Percentiles rank a stretch among this genome's conserved stretches.
Evolutionary conservation across 345 rosid species (phyloP).

Genomic region (Gynandropsis gynandra): DNA sequence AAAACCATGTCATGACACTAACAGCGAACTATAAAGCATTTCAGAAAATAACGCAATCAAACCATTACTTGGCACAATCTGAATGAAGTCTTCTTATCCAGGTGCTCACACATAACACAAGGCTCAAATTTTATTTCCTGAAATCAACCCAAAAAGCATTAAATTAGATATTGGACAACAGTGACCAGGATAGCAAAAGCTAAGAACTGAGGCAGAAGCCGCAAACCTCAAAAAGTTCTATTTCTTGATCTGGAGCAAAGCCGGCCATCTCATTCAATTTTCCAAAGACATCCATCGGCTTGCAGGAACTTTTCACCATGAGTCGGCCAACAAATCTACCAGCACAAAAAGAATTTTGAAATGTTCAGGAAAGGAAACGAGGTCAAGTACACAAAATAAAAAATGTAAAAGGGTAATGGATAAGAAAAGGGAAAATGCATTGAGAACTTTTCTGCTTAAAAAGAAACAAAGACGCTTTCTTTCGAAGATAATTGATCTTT

Average conservation of each 20-base stretch:
- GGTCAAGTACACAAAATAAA: not conserved
- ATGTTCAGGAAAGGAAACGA: constrained; percentile 8
- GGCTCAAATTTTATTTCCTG: constrained; percentile 98
- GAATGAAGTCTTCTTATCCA: constrained; percentile 68
- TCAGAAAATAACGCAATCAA: constrained; percentile 9
- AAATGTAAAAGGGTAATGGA: not conserved
- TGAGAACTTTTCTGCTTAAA: not conserved
- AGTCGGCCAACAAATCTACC: constrained; percentile 71
- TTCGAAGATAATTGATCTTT: constrained; percentile 1
- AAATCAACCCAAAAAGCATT: constrained; percentile 1
- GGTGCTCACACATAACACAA: constrained; percentile 72
- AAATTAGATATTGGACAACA: constrained; percentile 6
- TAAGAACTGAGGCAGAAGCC: constrained; percentile 8
- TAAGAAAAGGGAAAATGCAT: too few relatives aligned
- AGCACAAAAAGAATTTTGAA: constrained; percentile 8
- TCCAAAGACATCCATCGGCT: constrained; percentile 63
- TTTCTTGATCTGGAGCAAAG: constrained; percentile 74
- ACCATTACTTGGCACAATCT: constrained; percentile 59
- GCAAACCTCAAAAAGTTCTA: constrained; percentile 84
- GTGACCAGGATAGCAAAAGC: constrained; percentile 8
- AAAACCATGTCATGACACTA: constrained; percentile 12
- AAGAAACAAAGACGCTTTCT: constrained; percentile 7
- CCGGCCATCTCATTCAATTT: constrained; percentile 88
- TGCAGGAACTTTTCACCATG: constrained; percentile 66
- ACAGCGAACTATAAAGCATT: not conserved